phyloP scores from a whole-genome alignment of 2,329 filamentous ascomycete genomes.

The Claviceps capensis region DNA sequence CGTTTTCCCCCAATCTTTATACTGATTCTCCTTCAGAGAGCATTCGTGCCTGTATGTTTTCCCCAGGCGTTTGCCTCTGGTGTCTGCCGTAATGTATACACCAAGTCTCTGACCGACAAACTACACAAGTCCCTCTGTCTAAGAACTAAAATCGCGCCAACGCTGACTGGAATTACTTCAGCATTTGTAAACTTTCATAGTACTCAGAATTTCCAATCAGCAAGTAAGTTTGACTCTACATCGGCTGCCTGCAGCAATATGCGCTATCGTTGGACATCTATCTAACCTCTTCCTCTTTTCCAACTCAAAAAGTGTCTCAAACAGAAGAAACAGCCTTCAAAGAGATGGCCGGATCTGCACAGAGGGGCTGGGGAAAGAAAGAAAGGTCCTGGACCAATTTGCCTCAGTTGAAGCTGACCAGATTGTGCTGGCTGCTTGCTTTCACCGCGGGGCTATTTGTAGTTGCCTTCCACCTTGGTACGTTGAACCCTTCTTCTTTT shows the following conservation, averaged over 20 bases:
- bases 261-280: not conserved
- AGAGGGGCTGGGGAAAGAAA: not conserved
- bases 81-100: slow-evolving; percentile 1
- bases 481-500: not conserved
- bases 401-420: slow-evolving; percentile 2
- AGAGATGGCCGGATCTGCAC: not conserved
- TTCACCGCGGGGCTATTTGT: not conserved
- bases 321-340: not conserved
- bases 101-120: not conserved
- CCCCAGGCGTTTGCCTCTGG: slow-evolving; percentile 1
- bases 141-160: not conserved
- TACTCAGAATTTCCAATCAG: not conserved
- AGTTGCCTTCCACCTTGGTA: slow-evolving; percentile 2
- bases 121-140: not conserved
- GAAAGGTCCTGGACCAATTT: not conserved
- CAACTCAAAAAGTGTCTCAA: slow-evolving; percentile 1
- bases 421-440: slow-evolving; percentile 3
- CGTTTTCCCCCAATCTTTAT: not conserved
- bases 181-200: not conserved
- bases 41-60: not conserved
- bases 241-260: not conserved
- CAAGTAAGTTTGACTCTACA: not conserved
- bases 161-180: not conserved
- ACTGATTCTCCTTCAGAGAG: not conserved
- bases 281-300: not conserved